Percentiles rank a stretch among this genome's conserved stretches.
Evolutionary conservation across 768 basidiomycete species (phyloP).

Genomic region (Cantharellus anzutake): DNA sequence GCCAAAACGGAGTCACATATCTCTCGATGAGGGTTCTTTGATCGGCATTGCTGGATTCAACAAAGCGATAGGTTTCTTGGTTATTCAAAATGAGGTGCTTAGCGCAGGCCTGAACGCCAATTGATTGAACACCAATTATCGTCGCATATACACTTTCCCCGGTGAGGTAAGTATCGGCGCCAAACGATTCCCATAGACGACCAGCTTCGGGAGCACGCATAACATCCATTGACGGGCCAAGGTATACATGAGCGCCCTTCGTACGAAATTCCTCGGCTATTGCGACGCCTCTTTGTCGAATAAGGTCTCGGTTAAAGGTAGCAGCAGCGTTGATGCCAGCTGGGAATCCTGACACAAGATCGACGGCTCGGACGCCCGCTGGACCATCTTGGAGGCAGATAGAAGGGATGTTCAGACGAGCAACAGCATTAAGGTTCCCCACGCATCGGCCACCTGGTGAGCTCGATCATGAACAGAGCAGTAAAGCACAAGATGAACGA

Average conservation of each 20-base stretch:
- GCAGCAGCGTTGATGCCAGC: slow-evolving; percentile 12
- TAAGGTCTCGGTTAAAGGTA: slow-evolving; percentile 18
- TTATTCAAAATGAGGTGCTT: background rate
- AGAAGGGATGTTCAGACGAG: background rate
- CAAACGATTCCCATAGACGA: slow-evolving; percentile 33
- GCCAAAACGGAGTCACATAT: slow-evolving; percentile 21
- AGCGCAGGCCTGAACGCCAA: slow-evolving; percentile 59
- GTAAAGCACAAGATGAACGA: background rate
- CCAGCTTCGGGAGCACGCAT: slow-evolving; percentile 28
- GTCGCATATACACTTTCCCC: slow-evolving; percentile 66
- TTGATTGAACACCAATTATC: slow-evolving; percentile 55
- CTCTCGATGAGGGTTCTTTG: slow-evolving; percentile 10
- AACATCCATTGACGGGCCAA: slow-evolving; percentile 32
- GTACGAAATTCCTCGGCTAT: slow-evolving; percentile 13
- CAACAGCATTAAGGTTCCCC: slow-evolving; percentile 1
- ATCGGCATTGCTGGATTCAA: background rate
- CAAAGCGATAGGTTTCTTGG: background rate
- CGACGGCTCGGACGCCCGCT: slow-evolving; percentile 4
- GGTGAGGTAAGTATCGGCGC: slow-evolving; percentile 22
- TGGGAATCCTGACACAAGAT: slow-evolving; percentile 8
- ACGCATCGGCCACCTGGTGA: slow-evolving; percentile 1
- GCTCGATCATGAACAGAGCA: background rate
- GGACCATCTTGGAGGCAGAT: slow-evolving; percentile 4
- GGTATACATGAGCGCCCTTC: slow-evolving; percentile 17
- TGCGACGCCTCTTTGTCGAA: slow-evolving; percentile 19